phyloP scores from a whole-genome alignment of 345 rosid species.

The Syzygium oleosum region DNA sequence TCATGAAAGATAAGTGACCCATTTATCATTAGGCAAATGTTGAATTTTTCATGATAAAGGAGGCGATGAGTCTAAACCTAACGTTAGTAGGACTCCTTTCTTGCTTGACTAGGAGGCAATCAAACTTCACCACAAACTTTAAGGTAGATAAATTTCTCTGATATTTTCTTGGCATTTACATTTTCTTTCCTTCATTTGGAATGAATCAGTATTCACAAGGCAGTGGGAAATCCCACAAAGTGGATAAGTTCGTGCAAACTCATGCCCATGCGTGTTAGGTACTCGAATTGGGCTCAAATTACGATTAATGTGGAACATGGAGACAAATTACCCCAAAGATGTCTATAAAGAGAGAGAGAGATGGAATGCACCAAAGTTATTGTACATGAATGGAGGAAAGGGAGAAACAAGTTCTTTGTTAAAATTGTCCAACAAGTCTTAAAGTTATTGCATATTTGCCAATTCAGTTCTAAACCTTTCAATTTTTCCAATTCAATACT shows the following conservation, averaged over 20 bases:
- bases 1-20: neutral
- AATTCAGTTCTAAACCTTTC: too few species aligned
- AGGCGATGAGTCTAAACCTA: neutral
- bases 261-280: neutral
- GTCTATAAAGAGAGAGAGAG: neutral
- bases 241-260: neutral
- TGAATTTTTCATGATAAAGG: neutral
- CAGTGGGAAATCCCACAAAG: neutral
- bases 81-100: neutral
- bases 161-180: neutral
- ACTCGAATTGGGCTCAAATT: neutral
- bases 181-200: neutral
- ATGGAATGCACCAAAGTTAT: too few species aligned
- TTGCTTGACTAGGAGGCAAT: neutral
- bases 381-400: conserved; percentile 17
- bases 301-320: neutral
- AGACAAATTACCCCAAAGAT: neutral
- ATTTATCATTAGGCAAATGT: neutral
- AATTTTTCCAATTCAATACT: too few species aligned
- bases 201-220: neutral
- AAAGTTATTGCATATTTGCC: too few species aligned
- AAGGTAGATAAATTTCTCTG: neutral
- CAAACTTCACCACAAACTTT: neutral
- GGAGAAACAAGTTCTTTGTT: conserved; percentile 10
- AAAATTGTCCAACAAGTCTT: too few species aligned